Evolutionary conservation across 768 basidiomycete species (phyloP).

Genomic region (Pleurotus ostreatus): DNA sequence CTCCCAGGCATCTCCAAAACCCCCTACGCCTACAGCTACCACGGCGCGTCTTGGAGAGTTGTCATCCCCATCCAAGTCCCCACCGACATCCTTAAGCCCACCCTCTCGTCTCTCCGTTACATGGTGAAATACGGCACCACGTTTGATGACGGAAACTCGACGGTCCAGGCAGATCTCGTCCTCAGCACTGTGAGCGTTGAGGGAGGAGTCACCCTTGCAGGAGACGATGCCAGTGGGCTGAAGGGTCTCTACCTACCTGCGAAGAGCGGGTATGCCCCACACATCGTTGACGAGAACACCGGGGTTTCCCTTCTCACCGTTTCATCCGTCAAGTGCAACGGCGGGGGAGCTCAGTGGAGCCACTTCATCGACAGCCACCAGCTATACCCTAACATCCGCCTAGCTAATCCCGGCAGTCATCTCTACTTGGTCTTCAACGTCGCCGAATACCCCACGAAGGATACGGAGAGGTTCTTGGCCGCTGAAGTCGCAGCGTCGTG

Average conservation of each 20-base stretch:
- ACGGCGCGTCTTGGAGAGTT: slow-evolving; percentile 13
- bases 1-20: slow-evolving; percentile 6
- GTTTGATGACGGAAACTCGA: slow-evolving; percentile 15
- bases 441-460: slow-evolving; percentile 14
- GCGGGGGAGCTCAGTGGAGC: slow-evolving; percentile 16
- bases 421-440: slow-evolving; percentile 19
- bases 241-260: background rate
- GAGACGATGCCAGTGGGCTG: background rate
- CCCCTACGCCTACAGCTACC: background rate
- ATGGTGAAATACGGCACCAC: slow-evolving; percentile 19
- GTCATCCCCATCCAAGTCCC: slow-evolving; percentile 11
- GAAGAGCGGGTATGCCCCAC: slow-evolving; percentile 11
- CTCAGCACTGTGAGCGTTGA: slow-evolving; percentile 9
- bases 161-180: slow-evolving; percentile 18
- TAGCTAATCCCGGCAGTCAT: slow-evolving; percentile 7
- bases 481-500: slow-evolving; percentile 16
- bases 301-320: slow-evolving; percentile 15
- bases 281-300: slow-evolving; percentile 13
- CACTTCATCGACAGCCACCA: slow-evolving; percentile 16
- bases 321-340: slow-evolving; percentile 16
- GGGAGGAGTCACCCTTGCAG: slow-evolving; percentile 4
- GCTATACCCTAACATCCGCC: slow-evolving; percentile 14
- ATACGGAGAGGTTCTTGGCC: slow-evolving; percentile 14
- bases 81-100: slow-evolving; percentile 9
- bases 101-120: slow-evolving; percentile 15